Conservation (phyloP, 768 basidiomycete genomes). For the Boletus tylopilopsis region DNA sequence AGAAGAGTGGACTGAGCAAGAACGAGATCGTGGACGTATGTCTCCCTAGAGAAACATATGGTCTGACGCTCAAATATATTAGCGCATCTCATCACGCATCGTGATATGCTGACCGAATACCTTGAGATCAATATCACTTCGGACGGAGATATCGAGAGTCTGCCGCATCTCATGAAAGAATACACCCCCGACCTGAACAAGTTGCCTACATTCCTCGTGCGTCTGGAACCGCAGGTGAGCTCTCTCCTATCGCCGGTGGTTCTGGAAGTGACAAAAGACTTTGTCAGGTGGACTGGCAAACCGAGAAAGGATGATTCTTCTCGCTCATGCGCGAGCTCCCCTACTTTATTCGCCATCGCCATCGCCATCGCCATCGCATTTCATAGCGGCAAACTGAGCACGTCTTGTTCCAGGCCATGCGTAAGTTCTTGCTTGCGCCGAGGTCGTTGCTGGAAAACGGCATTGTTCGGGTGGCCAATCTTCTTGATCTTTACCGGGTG, state of each 20-base stretch:
- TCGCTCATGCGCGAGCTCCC: constrained; percentile 86
- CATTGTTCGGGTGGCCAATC: constrained; percentile 82
- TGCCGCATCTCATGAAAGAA: constrained; percentile 81
- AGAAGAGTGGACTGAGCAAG: constrained; percentile 51
- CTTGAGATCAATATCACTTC: constrained; percentile 74
- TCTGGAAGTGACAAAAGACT: background rate
- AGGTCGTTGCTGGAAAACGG: constrained; percentile 65
- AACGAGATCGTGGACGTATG: constrained; percentile 69
- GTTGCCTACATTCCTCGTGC: constrained; percentile 84
- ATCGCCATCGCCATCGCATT: constrained; percentile 4
- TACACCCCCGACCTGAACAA: constrained; percentile 91
- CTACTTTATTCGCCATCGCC: constrained; percentile 77
- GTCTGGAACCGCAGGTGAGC: constrained; percentile 83
- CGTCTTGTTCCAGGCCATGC: constrained; percentile 81
- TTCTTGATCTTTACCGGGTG: constrained; percentile 90
- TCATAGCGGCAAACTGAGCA: constrained; percentile 78
- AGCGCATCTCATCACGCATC: constrained; percentile 66
- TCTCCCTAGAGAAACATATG: background rate
- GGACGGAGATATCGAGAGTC: constrained; percentile 62
- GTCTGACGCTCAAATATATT: background rate
- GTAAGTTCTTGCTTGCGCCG: constrained; percentile 68
- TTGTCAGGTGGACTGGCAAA: constrained; percentile 80
- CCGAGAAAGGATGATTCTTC: constrained; percentile 82
- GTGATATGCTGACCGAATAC: constrained; percentile 90
- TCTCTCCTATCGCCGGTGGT: background rate